phyloP scores from a whole-genome alignment of 306 rosid genomes.

The Arachis stenosperma region DNA sequence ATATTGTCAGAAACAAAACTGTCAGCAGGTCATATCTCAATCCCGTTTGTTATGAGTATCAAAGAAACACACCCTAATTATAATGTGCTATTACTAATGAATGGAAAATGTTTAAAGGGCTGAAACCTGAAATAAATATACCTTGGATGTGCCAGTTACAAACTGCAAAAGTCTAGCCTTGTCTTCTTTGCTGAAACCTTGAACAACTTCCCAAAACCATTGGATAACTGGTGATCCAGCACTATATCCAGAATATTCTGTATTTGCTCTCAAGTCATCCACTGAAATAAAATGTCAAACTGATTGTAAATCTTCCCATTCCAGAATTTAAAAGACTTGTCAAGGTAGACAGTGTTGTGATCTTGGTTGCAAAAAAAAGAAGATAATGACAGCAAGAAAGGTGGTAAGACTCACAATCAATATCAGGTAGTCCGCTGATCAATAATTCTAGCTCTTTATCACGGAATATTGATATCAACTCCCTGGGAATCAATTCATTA shows the following conservation, averaged over 20 bases:
- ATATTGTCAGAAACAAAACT: slow-evolving; percentile 8
- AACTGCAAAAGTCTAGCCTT: slow-evolving; percentile 98
- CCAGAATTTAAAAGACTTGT: background rate
- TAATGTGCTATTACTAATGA: too few species aligned
- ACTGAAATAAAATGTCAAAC: slow-evolving; percentile 57
- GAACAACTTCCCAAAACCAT: slow-evolving; percentile 98
- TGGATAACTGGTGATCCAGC: slow-evolving; percentile 87
- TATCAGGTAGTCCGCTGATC: slow-evolving; percentile 99
- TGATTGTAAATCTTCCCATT: slow-evolving; percentile 24
- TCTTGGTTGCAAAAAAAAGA: too few species aligned
- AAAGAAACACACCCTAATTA: too few species aligned
- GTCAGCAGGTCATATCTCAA: slow-evolving; percentile 16
- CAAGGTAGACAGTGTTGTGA: too few species aligned
- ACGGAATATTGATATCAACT: slow-evolving; percentile 83
- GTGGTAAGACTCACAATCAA: slow-evolving; percentile 68
- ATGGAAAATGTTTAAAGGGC: too few species aligned
- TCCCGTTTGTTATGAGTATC: background rate
- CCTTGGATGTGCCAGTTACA: slow-evolving; percentile 99
- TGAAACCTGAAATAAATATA: slow-evolving; percentile 28
- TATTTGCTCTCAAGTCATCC: slow-evolving; percentile 99
- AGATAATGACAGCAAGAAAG: too few species aligned
- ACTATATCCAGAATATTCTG: slow-evolving; percentile 97
- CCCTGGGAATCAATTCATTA: slow-evolving; percentile 71
- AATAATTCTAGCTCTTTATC: slow-evolving; percentile 94
- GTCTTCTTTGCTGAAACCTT: slow-evolving; percentile 95